Base-by-base conservation (phyloP, 495 filamentous ascomycete species). In the Elaphomyces granulatus region DNA sequence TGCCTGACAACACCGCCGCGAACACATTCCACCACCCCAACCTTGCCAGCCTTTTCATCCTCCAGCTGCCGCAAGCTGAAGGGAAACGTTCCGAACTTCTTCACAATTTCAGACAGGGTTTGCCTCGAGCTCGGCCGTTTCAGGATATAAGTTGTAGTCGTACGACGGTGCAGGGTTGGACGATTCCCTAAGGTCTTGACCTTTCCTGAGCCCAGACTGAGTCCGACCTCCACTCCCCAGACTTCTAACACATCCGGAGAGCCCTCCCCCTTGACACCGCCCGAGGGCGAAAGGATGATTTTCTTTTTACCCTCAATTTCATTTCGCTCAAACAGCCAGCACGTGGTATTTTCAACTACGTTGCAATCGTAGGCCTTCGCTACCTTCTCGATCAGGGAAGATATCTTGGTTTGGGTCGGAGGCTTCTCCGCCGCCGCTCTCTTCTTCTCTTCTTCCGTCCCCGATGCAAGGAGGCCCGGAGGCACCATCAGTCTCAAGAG, bases 261-360 rank as follows among this genome's bases (percentile, higher is more conserved):
- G 47, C 90, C 90, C 52, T 98, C 90, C 36, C 87, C 87, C 65
- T 90, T 93, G 51, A 83, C 77, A 45, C 71, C 66, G 53, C 93
- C 82, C 38, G 80, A 81, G 20, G 92, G 86, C 15, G 82, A 70
- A 18, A 98, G 64, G 38, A 98, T 90, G 55, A 98, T 92, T 76
- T 94, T 95, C 78, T 98, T 98, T 68, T 82, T 82, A 42, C 80
- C 81, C 66, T 98, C 90, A 47, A 98, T 98, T 57, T 96, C 90
- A 60, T 96, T 94, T 54, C 82, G 81, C 48, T 83, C 84, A 54
- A 96, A 95, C 28, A 83, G 61, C 86, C 88, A 96, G 54, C 82
- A 87, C 34, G 90, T 98, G 34, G 90, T 98, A 68, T 85, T 90
- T 71, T 98, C 92, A 37, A 98, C 84, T 30, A 98, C 63, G 47